Base-by-base conservation (phyloP, 2,329 filamentous ascomycete species). In the Beauveria asiatica region DNA sequence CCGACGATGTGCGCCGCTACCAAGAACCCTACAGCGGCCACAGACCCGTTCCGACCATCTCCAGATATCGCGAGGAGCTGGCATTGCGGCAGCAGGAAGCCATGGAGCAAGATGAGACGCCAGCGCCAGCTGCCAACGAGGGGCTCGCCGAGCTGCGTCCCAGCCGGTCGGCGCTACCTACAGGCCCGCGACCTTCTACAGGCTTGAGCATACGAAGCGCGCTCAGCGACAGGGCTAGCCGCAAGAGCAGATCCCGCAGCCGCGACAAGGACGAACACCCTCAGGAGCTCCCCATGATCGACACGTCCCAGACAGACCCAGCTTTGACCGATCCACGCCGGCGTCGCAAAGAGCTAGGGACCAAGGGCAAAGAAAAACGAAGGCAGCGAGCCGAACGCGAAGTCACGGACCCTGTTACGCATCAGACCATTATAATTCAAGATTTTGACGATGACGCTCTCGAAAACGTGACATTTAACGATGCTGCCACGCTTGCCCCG, bases 371-470 rank as follows among this genome's bases (percentile, higher is more conserved):
- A 65, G 76, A 76, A 61, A 70, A 66, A 11, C 75, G 74, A 54
- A 70, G 72, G 51, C 75, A 78, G 54, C 74, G 75, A 48, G 77
- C 74, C n/a, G 77, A 79, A n/a, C 75, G 80, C 62, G 79, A 87
- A 68, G 87, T 90, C 51, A 90, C 86, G 1, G 87, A 90, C 67
- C 87, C 87, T 0, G 80, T 90, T 44, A 90, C 87, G 1, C 87
- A 90, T 71, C 76, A 90, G 3, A 86, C 86, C 1, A 79, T 89
- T 52, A 76, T 74, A 41, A 86, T 89, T 41, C 84, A 88, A 67
- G 87, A 90, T 67, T 85, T 85, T 66, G 89, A 86, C 0, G 77
- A 80, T 30, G 80, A 83, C 44, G 84, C 87, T 57, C 74, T 90
- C 13, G 67, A 75, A 17, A 65, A 70, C 8, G 63, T 72, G 19